Conservation (phyloP, 306 rosid species). For the Ziziphus jujuba region DNA sequence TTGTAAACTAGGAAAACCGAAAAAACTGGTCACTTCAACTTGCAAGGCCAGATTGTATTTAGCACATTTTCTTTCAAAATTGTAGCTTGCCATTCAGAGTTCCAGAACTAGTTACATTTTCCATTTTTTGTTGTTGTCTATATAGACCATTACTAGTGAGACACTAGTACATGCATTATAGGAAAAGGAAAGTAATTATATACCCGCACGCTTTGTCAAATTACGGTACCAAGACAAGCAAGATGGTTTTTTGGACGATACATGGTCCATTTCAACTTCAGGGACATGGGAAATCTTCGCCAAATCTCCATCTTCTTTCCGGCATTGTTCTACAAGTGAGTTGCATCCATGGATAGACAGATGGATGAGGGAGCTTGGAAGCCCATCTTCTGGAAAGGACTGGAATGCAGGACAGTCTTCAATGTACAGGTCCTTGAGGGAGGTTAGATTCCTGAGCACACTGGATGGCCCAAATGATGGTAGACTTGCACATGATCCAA, state of each 20-base stretch:
- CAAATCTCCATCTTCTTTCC: not conserved
- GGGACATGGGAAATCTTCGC: conserved; percentile 4
- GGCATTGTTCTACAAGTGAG: not conserved
- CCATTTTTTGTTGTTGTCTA: no score
- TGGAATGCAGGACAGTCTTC: conserved; percentile 13
- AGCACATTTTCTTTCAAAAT: no score
- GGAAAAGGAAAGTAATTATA: no score
- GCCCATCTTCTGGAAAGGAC: conserved; percentile 23
- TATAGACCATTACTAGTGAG: no score
- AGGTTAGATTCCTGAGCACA: conserved; percentile 8
- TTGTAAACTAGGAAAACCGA: no score
- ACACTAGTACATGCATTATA: no score
- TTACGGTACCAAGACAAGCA: not conserved
- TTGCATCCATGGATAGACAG: conserved; percentile 17
- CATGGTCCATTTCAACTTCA: conserved; percentile 3
- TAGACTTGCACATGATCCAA: conserved; percentile 13
- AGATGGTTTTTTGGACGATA: not conserved
- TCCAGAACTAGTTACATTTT: no score
- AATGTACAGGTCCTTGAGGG: conserved; percentile 19
- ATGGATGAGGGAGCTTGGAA: conserved; percentile 15
- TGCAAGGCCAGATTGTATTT: no score
- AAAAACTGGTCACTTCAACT: no score
- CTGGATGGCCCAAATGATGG: conserved; percentile 3
- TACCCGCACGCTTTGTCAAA: not conserved
- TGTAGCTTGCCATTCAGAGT: no score